phyloP scores from a whole-genome alignment of 2,329 filamentous ascomycete species.

The Penicillium sp. region DNA sequence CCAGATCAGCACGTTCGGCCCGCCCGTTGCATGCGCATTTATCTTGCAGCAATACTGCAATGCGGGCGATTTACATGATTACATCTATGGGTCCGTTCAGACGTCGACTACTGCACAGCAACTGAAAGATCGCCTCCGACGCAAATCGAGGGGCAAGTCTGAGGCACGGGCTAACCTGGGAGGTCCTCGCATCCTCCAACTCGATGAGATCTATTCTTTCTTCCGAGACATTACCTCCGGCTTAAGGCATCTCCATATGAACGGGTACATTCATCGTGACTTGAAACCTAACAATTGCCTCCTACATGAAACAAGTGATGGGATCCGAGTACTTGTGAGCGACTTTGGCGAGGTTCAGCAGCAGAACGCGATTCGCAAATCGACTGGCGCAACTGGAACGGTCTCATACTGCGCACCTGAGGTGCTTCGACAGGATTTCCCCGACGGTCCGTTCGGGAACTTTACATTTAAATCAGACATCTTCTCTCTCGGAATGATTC shows the following conservation, averaged over 20 bases:
- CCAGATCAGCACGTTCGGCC: slow-evolving; percentile 81
- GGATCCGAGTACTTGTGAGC: slow-evolving; percentile 83
- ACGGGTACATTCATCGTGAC: slow-evolving; percentile 94
- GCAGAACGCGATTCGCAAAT: slow-evolving; percentile 79
- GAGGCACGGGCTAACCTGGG: slow-evolving; percentile 63
- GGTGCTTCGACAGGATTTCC: slow-evolving; percentile 70
- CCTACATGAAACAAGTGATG: slow-evolving; percentile 74
- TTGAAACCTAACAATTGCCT: slow-evolving; percentile 96
- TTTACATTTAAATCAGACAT: slow-evolving; percentile 97
- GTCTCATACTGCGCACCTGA: slow-evolving; percentile 98
- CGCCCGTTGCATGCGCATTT: slow-evolving; percentile 90
- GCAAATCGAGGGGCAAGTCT: slow-evolving; percentile 76
- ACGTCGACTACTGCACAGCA: slow-evolving; percentile 73
- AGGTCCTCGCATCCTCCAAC: slow-evolving; percentile 63
- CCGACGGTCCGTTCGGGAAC: slow-evolving; percentile 77
- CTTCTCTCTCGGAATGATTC: slow-evolving; percentile 97
- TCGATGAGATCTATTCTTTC: slow-evolving; percentile 95
- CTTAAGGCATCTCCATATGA: slow-evolving; percentile 82
- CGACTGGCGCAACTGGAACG: slow-evolving; percentile 90
- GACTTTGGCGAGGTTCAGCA: slow-evolving; percentile 97
- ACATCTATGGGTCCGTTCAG: slow-evolving; percentile 73
- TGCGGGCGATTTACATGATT: slow-evolving; percentile 83
- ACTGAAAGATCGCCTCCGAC: slow-evolving; percentile 83
- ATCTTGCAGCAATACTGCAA: slow-evolving; percentile 99
- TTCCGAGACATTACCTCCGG: slow-evolving; percentile 96